Conservation (phyloP, 2,329 filamentous ascomycete species). For the Alternaria sp. region DNA sequence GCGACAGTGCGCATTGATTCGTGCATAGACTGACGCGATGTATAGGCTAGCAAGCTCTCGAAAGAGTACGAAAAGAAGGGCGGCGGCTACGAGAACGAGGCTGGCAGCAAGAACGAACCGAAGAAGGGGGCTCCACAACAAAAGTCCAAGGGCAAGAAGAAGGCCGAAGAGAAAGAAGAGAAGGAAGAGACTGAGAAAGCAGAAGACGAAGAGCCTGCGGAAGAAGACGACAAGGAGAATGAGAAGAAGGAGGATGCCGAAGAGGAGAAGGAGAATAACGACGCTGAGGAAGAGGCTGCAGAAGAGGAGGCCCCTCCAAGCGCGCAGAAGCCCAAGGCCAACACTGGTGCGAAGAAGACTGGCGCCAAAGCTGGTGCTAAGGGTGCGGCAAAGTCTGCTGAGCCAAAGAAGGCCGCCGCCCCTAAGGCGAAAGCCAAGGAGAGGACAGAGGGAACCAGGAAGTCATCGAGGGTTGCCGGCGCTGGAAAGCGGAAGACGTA, state of each 20-base stretch:
- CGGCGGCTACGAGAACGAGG: conserved; percentile 51
- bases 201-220: neutral
- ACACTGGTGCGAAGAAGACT: conserved; percentile 22
- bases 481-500: conserved; percentile 31
- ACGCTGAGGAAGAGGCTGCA: conserved; percentile 16
- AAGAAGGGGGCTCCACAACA: conserved; percentile 49
- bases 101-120: conserved; percentile 53
- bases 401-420: neutral
- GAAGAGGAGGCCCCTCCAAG: conserved; percentile 22
- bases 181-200: conserved; percentile 3
- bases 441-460: conserved; percentile 28
- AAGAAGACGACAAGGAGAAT: conserved; percentile 8
- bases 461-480: conserved; percentile 22
- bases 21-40: neutral
- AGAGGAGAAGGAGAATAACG: neutral
- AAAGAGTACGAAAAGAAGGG: conserved; percentile 52
- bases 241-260: conserved; percentile 16
- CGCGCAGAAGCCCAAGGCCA: conserved; percentile 31
- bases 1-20: neutral
- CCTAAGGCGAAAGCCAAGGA: conserved; percentile 21
- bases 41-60: conserved; percentile 50
- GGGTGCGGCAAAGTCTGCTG: conserved; percentile 16
- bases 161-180: conserved; percentile 15
- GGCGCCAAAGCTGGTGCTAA: conserved; percentile 24
- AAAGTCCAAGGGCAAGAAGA: conserved; percentile 24